A percentile compares a stretch with the other conserved stretches of the same genome.
These are phyloP conservation scores for Canariomyces notabilis DNA, from an alignment of 2,329 filamentous ascomycete genomes.

Conservation along the genomic window DNA sequence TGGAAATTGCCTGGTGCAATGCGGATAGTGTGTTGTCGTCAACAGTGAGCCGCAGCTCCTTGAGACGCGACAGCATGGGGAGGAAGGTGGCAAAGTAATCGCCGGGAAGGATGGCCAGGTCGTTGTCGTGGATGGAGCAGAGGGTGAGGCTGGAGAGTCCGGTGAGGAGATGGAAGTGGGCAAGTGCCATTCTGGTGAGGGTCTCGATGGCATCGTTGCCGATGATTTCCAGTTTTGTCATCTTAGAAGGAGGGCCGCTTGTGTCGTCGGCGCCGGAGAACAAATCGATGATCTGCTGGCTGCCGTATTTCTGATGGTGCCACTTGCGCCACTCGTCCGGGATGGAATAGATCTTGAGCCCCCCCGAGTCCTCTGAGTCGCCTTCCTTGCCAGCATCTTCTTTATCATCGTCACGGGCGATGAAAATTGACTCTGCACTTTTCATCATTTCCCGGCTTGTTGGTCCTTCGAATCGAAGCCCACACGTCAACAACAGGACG, in stretches of 20 bases:
- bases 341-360: constrained; percentile 1
- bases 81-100: neutral
- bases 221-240: constrained; percentile 5
- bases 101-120: neutral
- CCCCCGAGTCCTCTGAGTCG: neutral
- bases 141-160: neutral
- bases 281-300: neutral
- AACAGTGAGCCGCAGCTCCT: no score
- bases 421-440: neutral
- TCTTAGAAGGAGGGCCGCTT: neutral
- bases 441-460: constrained; percentile 1
- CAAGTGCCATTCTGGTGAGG: constrained; percentile 2
- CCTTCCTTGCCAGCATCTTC: neutral
- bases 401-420: neutral
- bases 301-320: neutral
- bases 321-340: constrained; percentile 1
- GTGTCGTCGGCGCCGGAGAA: neutral
- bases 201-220: constrained; percentile 14
- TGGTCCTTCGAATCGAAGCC: constrained; percentile 6
- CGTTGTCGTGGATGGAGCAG: neutral
- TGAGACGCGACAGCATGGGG: no score
- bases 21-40: no score
- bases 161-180: constrained; percentile 4
- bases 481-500: neutral
- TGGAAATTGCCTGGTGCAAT: neutral